Evolutionary conservation across 495 filamentous ascomycete species (phyloP).

Genomic region (Penicillium robsamsonii): DNA sequence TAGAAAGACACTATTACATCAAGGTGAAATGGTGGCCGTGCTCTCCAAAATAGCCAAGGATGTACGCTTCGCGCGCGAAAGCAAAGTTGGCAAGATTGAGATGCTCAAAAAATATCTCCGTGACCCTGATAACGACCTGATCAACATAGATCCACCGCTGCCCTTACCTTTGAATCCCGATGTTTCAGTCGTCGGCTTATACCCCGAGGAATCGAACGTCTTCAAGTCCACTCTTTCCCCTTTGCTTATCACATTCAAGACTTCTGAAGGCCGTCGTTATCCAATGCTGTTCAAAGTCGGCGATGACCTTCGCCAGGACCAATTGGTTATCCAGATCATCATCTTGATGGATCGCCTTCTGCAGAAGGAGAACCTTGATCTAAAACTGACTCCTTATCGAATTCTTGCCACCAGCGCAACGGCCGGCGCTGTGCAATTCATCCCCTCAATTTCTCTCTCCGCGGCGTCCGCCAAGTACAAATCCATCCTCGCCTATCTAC

Average conservation of each 20-base stretch:
- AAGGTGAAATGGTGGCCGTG: constrained; percentile 85
- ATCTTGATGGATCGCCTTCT: constrained; percentile 96
- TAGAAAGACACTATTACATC: constrained; percentile 72
- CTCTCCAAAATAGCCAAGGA: constrained; percentile 89
- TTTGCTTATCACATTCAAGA: constrained; percentile 88
- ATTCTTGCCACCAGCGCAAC: constrained; percentile 89
- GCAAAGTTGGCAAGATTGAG: constrained; percentile 74
- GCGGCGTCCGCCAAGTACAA: constrained; percentile 78
- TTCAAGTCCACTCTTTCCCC: constrained; percentile 94
- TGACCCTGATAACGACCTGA: constrained; percentile 85
- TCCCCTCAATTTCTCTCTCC: constrained; percentile 80
- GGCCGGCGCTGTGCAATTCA: constrained; percentile 89
- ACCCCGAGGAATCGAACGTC: constrained; percentile 81
- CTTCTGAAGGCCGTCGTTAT: constrained; percentile 70
- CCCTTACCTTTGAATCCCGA: constrained; percentile 88
- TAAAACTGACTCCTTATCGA: constrained; percentile 92
- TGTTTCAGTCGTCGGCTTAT: constrained; percentile 71
- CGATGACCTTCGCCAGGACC: constrained; percentile 95
- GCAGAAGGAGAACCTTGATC: constrained; percentile 93
- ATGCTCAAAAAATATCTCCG: constrained; percentile 76
- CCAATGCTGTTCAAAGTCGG: constrained; percentile 96
- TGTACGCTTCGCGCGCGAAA: constrained; percentile 76
- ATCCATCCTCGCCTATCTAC: constrained; percentile 82
- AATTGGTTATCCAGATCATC: constrained; percentile 97
- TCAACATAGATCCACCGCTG: constrained; percentile 78